phyloP scores from a whole-genome alignment of 306 rosid genomes.

The Pueraria montana region DNA sequence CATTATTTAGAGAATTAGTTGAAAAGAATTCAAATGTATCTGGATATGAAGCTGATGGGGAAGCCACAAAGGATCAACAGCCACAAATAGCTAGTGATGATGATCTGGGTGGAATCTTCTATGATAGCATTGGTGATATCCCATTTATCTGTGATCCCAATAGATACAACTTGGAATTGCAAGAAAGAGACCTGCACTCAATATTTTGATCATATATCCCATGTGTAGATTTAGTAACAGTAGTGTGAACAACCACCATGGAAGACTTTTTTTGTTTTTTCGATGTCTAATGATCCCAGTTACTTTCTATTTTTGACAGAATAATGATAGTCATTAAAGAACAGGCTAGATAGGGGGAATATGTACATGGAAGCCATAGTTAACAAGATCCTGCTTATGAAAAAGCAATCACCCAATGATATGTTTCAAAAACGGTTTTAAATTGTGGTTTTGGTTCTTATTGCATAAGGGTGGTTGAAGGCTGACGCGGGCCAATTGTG shows the following conservation, averaged over 20 bases:
- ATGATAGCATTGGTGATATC: conserved; percentile 56
- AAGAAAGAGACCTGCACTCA: conserved; percentile 64
- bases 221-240: conserved; percentile 17
- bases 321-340: neutral
- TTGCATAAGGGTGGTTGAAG: neutral
- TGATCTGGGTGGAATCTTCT: conserved; percentile 65
- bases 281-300: neutral
- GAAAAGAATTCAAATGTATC: conserved; percentile 66
- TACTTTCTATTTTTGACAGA: conserved; percentile 10
- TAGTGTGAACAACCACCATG: no score
- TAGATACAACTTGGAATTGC: conserved; percentile 51
- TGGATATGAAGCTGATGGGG: conserved; percentile 62
- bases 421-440: neutral
- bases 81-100: conserved; percentile 52
- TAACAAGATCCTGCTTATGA: neutral
- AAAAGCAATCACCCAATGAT: neutral
- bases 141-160: conserved; percentile 59
- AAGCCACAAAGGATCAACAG: conserved; percentile 55
- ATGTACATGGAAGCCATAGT: conserved; percentile 16
- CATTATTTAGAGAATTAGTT: conserved; percentile 68
- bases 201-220: conserved; percentile 47
- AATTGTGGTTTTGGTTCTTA: neutral
- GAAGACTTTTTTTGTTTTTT: no score
- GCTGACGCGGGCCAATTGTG: neutral
- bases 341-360: neutral